Evolutionary conservation across 495 filamentous ascomycete species (phyloP), one percentile per base, ranked within the genome.

Genomic region (Melanomma pulvis-pyrius): DNA sequence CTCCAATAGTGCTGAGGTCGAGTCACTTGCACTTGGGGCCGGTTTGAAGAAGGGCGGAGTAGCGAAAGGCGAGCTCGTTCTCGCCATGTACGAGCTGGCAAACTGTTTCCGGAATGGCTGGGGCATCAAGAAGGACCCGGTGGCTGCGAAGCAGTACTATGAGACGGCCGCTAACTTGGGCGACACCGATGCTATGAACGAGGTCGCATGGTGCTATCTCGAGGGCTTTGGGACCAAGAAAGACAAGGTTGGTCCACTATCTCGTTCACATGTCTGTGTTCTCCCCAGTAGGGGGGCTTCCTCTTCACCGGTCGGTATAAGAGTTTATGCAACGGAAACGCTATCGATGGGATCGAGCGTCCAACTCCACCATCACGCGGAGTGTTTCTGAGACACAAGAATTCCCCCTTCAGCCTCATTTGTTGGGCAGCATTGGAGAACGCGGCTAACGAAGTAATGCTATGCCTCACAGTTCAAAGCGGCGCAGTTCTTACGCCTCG

Each of bases 171-270:
- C 94, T 44, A 97, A 98, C 68, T 77, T 99, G 60, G 93, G 93
- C 49, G 94, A 99, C 77, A 90, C 90, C 41, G 94, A 99, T 81
- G 96, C 93, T 49, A 97, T 97, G 92, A 96, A 97, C 75, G 93
- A 97, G 75, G 88, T 89, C 69, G 94, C 89, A 25, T 96, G 92
- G 92, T 99, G 96, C 78, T 98, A 96, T 80, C 76, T 93, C 21
- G 90, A 96, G 73, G 94, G 94, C 13, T 96, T 96, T 77, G 94
- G 94, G 25, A 90, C 90, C 62, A 92, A 90, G 77, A 99, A 98
- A 77, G 92, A 98, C 79, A 97, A 96, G 90, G 94, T 97, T 79
- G 75, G 91, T 87, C 21, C 44, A 41, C 36, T 68, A 65, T 66
- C 47, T 56, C 39, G 21, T 24, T 50, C 63, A 52, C 63, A 30